Evolutionary conservation across 441 rosid genomes (phyloP), one percentile per base, ranked within the genome.

Genomic region (Gossypium laxum): DNA sequence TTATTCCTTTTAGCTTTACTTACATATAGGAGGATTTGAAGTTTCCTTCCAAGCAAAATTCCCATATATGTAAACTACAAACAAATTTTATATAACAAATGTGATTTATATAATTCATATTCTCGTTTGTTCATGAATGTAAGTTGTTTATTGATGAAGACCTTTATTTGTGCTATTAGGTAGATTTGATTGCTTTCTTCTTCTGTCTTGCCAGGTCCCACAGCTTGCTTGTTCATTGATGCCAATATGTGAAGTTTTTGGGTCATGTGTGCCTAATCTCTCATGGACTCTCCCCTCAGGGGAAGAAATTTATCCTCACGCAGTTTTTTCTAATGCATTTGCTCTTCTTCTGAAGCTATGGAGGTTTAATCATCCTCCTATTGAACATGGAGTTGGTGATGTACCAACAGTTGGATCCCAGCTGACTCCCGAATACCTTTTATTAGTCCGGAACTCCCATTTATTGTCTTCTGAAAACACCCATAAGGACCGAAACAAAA

Each of bases 361-460:
- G 94, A 85, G 91, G 76, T 89, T 89, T 80, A 89, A 87, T 72
- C 91, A 84, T 77, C 91, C 91, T 75, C 94, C 94, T 38, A 84
- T 89, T 75, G 94, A 89, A 59, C 89, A 85, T 70, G 90, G 90
- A 43, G 82, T 87, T 17, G 94, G 94, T 82, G 94, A 89, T 76
- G 91, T 87, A 73, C 94, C 94, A 30, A 85, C 91, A 28, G 94
- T 89, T 69, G 90, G 88, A 57, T 89, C 91, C 78, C 91, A 75
- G 75, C 82, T 89, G 21, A 89, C 94, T 52, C 91, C 91, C 0
- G 94, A 89, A 75, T 85, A 87, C 82, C 94, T 89, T 75, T 87
- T 89, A 24, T 80, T 77, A 69, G 87, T 86, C 69, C 86, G 94
- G 74, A 89, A 89, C 65, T 89, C 94, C 43, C 83, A 85, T 66